Conservation (phyloP, 2,329 filamentous ascomycete species). For the Cladophialophora bantiana region DNA sequence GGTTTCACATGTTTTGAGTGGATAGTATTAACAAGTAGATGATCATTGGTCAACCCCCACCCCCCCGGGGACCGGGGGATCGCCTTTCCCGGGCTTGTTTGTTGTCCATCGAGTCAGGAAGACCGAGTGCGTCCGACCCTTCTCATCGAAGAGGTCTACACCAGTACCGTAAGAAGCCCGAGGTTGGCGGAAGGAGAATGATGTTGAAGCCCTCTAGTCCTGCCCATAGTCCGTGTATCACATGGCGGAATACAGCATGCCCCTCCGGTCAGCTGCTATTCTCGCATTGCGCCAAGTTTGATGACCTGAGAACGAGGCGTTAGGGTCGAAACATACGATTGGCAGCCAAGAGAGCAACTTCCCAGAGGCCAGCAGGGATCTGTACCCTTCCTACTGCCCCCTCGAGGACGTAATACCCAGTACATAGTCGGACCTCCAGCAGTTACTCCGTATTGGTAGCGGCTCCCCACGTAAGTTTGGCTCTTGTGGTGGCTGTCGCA, state of each 20-base stretch:
- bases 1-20: background rate
- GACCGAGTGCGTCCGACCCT: background rate
- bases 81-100: background rate
- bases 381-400: too few relatives aligned
- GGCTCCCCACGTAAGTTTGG: background rate
- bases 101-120: background rate
- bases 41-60: background rate
- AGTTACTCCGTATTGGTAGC: too few relatives aligned
- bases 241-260: background rate
- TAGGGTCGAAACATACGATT: background rate
- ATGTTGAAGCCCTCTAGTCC: background rate
- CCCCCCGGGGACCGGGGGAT: background rate
- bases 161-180: background rate
- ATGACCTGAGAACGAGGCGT: background rate
- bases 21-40: background rate
- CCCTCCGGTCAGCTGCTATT: background rate
- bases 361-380: background rate
- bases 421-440: too few relatives aligned
- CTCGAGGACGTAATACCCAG: too few relatives aligned
- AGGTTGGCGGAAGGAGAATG: background rate
- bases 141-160: background rate
- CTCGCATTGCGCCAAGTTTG: background rate
- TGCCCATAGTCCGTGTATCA: background rate
- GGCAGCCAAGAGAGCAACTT: background rate
- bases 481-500: background rate